Percentiles rank a stretch among this genome's conserved stretches.
Evolutionary conservation across 371 early-diverging fungal genomes (phyloP).

Genomic region (Saksenaea oblongispora): DNA sequence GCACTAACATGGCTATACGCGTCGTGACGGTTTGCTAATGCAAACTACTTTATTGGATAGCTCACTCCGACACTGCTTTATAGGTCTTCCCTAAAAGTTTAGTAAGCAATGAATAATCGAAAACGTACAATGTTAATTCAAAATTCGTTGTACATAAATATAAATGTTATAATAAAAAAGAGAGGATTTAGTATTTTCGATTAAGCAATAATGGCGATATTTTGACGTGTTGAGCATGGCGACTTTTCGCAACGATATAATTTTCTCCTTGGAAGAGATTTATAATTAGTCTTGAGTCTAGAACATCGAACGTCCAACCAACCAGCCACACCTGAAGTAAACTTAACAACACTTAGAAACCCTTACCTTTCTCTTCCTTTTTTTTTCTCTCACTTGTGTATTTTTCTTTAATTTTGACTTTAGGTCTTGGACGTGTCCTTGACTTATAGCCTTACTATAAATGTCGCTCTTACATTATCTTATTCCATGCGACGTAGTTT

Average conservation of each 20-base stretch:
- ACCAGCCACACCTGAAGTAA: too few species aligned
- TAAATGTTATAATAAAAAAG: too few species aligned
- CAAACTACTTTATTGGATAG: background rate
- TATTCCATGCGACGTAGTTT: conserved; percentile 35
- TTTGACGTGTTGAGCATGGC: background rate
- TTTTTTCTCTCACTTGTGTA: background rate
- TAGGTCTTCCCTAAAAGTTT: background rate
- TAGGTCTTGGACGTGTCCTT: background rate
- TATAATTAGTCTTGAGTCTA: background rate
- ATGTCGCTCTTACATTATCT: conserved; percentile 28
- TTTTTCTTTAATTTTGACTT: conserved; percentile 4
- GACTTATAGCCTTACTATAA: background rate
- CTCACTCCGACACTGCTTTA: background rate
- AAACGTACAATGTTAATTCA: too few species aligned
- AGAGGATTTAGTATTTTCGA: too few species aligned
- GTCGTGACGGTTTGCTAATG: background rate
- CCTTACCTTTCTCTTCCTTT: conserved; percentile 1
- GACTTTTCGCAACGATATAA: background rate
- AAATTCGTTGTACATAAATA: too few species aligned
- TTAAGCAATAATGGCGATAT: background rate
- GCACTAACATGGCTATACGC: background rate
- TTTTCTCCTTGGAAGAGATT: background rate
- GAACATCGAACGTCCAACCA: too few species aligned
- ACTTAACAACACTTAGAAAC: background rate
- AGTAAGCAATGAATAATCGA: background rate